Conservation (phyloP, 768 basidiomycete genomes). For the Boletus reticulatus region DNA sequence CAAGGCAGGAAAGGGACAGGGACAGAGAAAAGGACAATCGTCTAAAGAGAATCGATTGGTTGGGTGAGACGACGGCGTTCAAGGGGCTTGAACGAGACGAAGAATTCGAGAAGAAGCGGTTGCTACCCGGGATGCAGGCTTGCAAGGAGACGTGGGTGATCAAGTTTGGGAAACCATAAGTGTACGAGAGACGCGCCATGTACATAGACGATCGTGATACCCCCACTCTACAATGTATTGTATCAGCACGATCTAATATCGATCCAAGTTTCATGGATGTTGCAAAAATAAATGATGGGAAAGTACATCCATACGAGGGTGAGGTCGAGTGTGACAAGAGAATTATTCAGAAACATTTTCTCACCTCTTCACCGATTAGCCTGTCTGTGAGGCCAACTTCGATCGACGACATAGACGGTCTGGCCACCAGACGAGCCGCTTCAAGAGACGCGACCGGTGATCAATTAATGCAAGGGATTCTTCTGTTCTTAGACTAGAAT, state of each 20-base stretch:
- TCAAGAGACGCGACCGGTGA: no score
- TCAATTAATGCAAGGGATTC: no score
- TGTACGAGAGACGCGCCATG: neutral
- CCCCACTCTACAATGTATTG: conserved; percentile 2
- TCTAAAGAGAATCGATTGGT: conserved; percentile 59
- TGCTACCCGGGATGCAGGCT: conserved; percentile 42
- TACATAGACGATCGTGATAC: neutral
- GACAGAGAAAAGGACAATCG: conserved; percentile 35
- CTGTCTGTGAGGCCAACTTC: no score
- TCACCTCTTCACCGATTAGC: no score
- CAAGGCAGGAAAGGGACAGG: conserved; percentile 38
- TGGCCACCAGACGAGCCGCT: no score
- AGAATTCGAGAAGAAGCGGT: conserved; percentile 49
- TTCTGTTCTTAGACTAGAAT: no score
- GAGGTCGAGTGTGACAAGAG: no score
- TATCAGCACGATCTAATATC: neutral
- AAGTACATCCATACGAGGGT: no score
- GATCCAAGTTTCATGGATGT: no score
- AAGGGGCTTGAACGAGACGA: conserved; percentile 61
- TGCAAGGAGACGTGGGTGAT: conserved; percentile 60
- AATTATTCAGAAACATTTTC: no score
- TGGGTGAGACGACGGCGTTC: conserved; percentile 59
- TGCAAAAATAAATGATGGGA: no score
- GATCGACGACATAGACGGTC: no score
- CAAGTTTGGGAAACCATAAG: conserved; percentile 39